Evolutionary conservation across 495 filamentous ascomycete species (phyloP).

Genomic region (Hypoxylon fragiforme): DNA sequence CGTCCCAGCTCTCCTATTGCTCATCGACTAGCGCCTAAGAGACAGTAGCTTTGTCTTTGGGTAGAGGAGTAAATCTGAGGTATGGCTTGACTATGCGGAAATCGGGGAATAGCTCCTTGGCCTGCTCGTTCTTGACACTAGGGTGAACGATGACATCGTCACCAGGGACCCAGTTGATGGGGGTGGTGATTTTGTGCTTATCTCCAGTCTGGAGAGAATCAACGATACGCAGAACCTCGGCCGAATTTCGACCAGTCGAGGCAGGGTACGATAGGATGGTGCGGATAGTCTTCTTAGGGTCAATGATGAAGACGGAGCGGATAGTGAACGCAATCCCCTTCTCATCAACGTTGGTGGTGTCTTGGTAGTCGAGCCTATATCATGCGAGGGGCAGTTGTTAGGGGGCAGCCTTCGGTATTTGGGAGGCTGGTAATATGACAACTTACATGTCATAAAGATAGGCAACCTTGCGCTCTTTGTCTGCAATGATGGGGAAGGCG

Average conservation of each 20-base stretch:
- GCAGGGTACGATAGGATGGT: slow-evolving; percentile 96
- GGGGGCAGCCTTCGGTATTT: neutral
- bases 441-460: slow-evolving; percentile 93
- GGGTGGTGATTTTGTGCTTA: slow-evolving; percentile 91
- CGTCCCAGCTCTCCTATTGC: no score
- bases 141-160: slow-evolving; percentile 98
- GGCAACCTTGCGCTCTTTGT: slow-evolving; percentile 92
- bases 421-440: slow-evolving; percentile 35
- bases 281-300: slow-evolving; percentile 97
- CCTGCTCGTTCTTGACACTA: slow-evolving; percentile 80
- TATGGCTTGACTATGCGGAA: slow-evolving; percentile 96
- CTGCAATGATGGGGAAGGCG: slow-evolving; percentile 94
- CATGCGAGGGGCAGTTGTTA: neutral
- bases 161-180: slow-evolving; percentile 88
- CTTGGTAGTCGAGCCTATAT: slow-evolving; percentile 75
- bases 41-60: slow-evolving; percentile 49
- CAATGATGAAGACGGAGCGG: slow-evolving; percentile 98
- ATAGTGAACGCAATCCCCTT: slow-evolving; percentile 99
- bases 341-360: slow-evolving; percentile 81
- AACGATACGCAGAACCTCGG: slow-evolving; percentile 92
- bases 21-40: neutral
- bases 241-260: slow-evolving; percentile 94
- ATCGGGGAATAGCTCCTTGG: slow-evolving; percentile 87
- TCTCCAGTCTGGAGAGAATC: slow-evolving; percentile 97
- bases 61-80: slow-evolving; percentile 69